Percentiles rank a stretch among this genome's conserved stretches.
Conservation (phyloP, 805 yeast species). For the Pichia rugopelliculosa region DNA sequence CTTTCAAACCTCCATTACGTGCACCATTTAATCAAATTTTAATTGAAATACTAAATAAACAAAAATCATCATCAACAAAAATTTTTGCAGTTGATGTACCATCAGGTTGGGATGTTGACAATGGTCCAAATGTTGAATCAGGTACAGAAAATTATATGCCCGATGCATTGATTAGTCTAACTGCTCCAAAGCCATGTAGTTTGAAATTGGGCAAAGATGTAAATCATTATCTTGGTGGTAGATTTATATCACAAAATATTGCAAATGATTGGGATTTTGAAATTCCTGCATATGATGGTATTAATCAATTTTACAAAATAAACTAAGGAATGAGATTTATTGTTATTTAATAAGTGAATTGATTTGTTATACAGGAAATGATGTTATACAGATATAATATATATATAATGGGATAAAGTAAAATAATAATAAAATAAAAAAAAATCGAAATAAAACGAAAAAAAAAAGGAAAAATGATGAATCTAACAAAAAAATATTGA, state of each 20-base stretch:
- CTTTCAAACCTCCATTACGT: constrained; percentile 83
- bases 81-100: constrained; percentile 86
- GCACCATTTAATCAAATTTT: constrained; percentile 58
- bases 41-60: constrained; percentile 29
- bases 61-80: constrained; percentile 33
- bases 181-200: constrained; percentile 93
- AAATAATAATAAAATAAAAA: background rate
- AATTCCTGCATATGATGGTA: constrained; percentile 50
- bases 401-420: background rate
- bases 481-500: no score
- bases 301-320: constrained; percentile 45
- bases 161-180: constrained; percentile 64
- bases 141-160: constrained; percentile 38
- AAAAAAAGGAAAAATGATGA: background rate
- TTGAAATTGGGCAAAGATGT: constrained; percentile 32
- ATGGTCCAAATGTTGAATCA: constrained; percentile 53
- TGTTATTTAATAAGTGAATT: background rate
- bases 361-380: background rate
- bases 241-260: constrained; percentile 62
- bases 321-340: background rate
- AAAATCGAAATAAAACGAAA: background rate
- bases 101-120: constrained; percentile 94
- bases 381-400: background rate
- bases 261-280: constrained; percentile 70
- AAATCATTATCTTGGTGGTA: constrained; percentile 81